phyloP scores from a whole-genome alignment of 768 basidiomycete species.

The Serendipita sp. region DNA sequence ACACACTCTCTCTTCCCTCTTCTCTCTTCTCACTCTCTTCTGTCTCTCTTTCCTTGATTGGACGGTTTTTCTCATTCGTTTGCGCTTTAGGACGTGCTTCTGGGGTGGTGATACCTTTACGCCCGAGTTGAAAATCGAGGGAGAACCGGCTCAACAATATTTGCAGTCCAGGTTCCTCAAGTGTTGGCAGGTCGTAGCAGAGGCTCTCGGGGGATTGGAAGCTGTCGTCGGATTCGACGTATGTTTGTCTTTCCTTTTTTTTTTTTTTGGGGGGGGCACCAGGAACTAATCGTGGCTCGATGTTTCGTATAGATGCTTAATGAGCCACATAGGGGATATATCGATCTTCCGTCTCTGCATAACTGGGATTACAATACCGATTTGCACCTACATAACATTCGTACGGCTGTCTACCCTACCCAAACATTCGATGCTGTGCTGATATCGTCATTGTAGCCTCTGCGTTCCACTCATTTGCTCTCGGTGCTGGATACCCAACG shows the following conservation, averaged over 20 bases:
- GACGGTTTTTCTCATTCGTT: constrained; percentile 4
- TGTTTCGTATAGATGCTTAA: constrained; percentile 55
- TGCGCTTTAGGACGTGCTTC: constrained; percentile 55
- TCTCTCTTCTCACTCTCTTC: neutral
- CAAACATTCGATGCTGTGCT: neutral
- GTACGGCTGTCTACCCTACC: constrained; percentile 27
- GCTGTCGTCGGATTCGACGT: constrained; percentile 86
- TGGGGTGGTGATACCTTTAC: constrained; percentile 85
- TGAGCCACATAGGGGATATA: constrained; percentile 88
- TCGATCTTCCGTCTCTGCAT: constrained; percentile 65
- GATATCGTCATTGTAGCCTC: constrained; percentile 34
- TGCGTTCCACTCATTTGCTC: constrained; percentile 73
- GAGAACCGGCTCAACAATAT: constrained; percentile 59
- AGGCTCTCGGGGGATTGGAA: constrained; percentile 53
- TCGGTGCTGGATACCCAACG: constrained; percentile 81
- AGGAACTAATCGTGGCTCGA: neutral
- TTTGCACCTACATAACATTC: constrained; percentile 64
- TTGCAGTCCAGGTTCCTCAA: constrained; percentile 68
- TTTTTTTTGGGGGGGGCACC: neutral
- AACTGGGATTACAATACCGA: constrained; percentile 90
- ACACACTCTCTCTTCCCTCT: too few relatives aligned
- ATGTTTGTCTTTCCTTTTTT: constrained; percentile 10
- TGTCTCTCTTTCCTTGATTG: neutral
- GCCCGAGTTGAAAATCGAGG: constrained; percentile 47
- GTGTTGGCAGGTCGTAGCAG: constrained; percentile 54